Conservation (phyloP, 495 filamentous ascomycete genomes). For the Aspergillus steynii region DNA sequence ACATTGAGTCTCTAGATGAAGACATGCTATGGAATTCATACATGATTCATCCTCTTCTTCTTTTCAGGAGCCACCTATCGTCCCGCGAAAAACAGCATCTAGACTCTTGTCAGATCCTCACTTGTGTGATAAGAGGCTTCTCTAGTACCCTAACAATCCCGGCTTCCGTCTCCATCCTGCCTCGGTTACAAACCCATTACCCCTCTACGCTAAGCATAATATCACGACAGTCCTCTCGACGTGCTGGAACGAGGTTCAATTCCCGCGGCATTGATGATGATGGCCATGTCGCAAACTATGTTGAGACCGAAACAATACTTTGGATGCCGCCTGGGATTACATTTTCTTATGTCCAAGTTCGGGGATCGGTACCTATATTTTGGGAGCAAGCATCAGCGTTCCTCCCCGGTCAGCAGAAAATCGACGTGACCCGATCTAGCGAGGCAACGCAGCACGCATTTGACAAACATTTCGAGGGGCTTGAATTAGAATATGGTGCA, state of each 20-base stretch:
- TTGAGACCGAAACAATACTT: slow-evolving; percentile 65
- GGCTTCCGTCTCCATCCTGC: slow-evolving; percentile 55
- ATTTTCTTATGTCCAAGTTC: slow-evolving; percentile 91
- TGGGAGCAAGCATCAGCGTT: slow-evolving; percentile 93
- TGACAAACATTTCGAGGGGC: slow-evolving; percentile 83
- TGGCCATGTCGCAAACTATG: slow-evolving; percentile 92
- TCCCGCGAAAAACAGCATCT: slow-evolving; percentile 69
- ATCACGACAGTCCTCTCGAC: slow-evolving; percentile 85
- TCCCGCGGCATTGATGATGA: slow-evolving; percentile 96
- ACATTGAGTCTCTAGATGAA: slow-evolving; percentile 81
- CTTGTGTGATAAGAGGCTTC: slow-evolving; percentile 92
- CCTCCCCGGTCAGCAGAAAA: slow-evolving; percentile 91
- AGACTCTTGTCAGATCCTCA: slow-evolving; percentile 83
- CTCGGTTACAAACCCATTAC: slow-evolving; percentile 57
- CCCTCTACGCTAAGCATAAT: slow-evolving; percentile 85
- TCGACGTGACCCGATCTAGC: slow-evolving; percentile 80
- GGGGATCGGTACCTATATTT: slow-evolving; percentile 92
- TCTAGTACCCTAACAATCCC: slow-evolving; percentile 81
- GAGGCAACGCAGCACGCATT: slow-evolving; percentile 96
- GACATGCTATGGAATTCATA: slow-evolving; percentile 96
- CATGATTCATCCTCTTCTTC: slow-evolving; percentile 90
- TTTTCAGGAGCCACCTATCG: slow-evolving; percentile 79
- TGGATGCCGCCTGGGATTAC: slow-evolving; percentile 74
- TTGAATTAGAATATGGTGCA: slow-evolving; percentile 83
- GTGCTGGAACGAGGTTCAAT: slow-evolving; percentile 95